Evolutionary conservation across 805 yeast genomes (phyloP).

Genomic region (Sugiyamaella valdiviana): DNA sequence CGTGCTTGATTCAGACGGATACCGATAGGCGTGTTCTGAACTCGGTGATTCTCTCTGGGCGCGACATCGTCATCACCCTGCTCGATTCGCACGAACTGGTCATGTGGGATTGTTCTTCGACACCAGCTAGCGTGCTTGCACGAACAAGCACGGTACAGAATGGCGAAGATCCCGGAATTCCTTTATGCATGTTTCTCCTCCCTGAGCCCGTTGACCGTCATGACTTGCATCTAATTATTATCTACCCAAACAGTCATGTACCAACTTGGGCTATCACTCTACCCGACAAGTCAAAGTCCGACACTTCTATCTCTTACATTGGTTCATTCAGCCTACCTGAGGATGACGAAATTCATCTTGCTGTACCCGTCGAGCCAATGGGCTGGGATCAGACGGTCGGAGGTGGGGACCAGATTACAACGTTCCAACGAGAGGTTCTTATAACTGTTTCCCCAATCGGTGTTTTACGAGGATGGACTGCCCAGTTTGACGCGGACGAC

Average conservation of each 20-base stretch:
- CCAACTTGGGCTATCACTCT: conserved; percentile 20
- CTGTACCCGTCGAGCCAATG: conserved; percentile 64
- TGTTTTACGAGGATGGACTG: conserved; percentile 43
- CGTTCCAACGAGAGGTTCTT: conserved; percentile 42
- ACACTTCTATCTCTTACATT: conserved; percentile 7
- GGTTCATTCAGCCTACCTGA: conserved; percentile 22
- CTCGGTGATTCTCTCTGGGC: conserved; percentile 46
- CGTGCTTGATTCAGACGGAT: conserved; percentile 36
- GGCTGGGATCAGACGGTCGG: conserved; percentile 40
- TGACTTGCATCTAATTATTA: conserved; percentile 14
- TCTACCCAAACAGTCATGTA: conserved; percentile 21
- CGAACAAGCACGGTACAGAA: not conserved
- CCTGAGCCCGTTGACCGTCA: conserved; percentile 30
- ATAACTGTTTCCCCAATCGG: conserved; percentile 55
- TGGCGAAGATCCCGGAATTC: conserved; percentile 5
- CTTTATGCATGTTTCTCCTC: conserved; percentile 32
- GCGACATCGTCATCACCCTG: conserved; percentile 41
- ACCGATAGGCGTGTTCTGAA: conserved; percentile 35
- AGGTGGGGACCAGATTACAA: conserved; percentile 25
- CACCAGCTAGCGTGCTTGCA: conserved; percentile 6
- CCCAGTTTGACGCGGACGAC: conserved; percentile 26
- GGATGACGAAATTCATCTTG: conserved; percentile 36
- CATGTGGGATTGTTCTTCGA: conserved; percentile 53
- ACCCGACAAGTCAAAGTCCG: conserved; percentile 4
- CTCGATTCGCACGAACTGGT: conserved; percentile 39